These are phyloP conservation scores for Lodderomyces jiufengensis DNA, from an alignment of 1,139 yeast species.

Conservation along the genomic window DNA sequence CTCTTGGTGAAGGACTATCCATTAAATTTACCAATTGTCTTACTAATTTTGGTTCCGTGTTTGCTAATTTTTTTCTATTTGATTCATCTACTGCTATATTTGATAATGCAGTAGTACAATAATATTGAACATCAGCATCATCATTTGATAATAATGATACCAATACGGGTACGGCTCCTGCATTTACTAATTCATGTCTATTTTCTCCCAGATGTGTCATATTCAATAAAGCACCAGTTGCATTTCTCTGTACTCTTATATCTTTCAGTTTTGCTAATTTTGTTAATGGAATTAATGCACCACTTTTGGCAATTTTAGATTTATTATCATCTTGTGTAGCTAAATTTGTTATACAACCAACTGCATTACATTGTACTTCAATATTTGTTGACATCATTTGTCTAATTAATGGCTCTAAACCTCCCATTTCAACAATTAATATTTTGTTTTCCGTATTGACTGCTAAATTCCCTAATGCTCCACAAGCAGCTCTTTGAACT, in stretches of 20 bases:
- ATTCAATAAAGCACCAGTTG: slow-evolving; percentile 94
- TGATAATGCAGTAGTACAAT: slow-evolving; percentile 95
- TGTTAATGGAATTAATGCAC: slow-evolving; percentile 93
- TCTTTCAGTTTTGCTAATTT: slow-evolving; percentile 92
- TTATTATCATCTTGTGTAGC: slow-evolving; percentile 99
- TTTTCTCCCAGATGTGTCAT: slow-evolving; percentile 98
- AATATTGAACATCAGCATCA: slow-evolving; percentile 96
- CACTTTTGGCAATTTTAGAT: slow-evolving; percentile 91
- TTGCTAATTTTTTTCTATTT: slow-evolving; percentile 82
- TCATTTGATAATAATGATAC: slow-evolving; percentile 83
- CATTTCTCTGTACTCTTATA: slow-evolving; percentile 94
- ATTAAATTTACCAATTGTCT: slow-evolving; percentile 81
- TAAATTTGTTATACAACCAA: slow-evolving; percentile 95
- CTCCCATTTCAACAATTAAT: slow-evolving; percentile 96
- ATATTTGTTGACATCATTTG: slow-evolving; percentile 97
- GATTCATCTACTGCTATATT: slow-evolving; percentile 95
- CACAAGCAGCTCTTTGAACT: slow-evolving; percentile 98
- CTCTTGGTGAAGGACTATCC: slow-evolving; percentile 91
- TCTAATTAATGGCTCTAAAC: slow-evolving; percentile 89
- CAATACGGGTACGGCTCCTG: slow-evolving; percentile 96
- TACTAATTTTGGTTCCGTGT: slow-evolving; percentile 92
- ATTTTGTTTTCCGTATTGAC: slow-evolving; percentile 93
- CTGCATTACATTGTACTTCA: slow-evolving; percentile 98
- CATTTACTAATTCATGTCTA: slow-evolving; percentile 92
- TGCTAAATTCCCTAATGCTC: slow-evolving; percentile 95